These are phyloP conservation scores for Lactifluus rugatus DNA, from an alignment of 768 basidiomycete genomes.

Conservation along the genomic window DNA sequence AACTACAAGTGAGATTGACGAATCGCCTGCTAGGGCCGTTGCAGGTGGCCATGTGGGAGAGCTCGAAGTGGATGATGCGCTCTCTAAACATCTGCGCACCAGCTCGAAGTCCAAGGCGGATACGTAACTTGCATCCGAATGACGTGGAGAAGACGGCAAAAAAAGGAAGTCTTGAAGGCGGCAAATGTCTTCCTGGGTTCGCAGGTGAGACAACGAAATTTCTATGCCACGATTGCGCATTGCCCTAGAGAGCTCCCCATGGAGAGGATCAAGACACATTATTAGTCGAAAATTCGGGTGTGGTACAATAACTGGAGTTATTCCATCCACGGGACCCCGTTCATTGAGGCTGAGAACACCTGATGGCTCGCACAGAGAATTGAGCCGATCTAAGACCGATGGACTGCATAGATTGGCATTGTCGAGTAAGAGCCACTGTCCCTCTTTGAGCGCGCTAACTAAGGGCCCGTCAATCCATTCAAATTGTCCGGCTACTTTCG, in stretches of 20 bases:
- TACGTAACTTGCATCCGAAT: background rate
- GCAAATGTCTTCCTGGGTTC: conserved; percentile 9
- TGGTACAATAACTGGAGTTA: conserved; percentile 63
- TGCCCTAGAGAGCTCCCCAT: conserved; percentile 65
- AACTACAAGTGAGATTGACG: conserved; percentile 1
- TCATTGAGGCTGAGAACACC: conserved; percentile 83
- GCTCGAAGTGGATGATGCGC: background rate
- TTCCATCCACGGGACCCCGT: conserved; percentile 71
- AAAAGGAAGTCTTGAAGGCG: conserved; percentile 12
- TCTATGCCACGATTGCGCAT: conserved; percentile 98
- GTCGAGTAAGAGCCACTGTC: conserved; percentile 86
- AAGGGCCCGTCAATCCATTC: conserved; percentile 96
- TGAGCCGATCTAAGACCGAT: conserved; percentile 92
- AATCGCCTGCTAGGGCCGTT: conserved; percentile 1
- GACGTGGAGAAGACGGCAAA: background rate
- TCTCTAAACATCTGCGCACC: conserved; percentile 9
- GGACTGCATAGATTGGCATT: conserved; percentile 92
- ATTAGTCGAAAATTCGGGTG: conserved; percentile 87
- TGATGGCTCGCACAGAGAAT: conserved; percentile 86
- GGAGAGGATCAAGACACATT: conserved; percentile 86
- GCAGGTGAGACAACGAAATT: conserved; percentile 39
- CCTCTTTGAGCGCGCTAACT: conserved; percentile 72
- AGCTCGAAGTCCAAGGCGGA: conserved; percentile 12
- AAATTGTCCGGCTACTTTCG: conserved; percentile 46
- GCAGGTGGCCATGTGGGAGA: background rate